Conservation (phyloP, 768 basidiomycete species). For the Pulveroboletus frians region DNA sequence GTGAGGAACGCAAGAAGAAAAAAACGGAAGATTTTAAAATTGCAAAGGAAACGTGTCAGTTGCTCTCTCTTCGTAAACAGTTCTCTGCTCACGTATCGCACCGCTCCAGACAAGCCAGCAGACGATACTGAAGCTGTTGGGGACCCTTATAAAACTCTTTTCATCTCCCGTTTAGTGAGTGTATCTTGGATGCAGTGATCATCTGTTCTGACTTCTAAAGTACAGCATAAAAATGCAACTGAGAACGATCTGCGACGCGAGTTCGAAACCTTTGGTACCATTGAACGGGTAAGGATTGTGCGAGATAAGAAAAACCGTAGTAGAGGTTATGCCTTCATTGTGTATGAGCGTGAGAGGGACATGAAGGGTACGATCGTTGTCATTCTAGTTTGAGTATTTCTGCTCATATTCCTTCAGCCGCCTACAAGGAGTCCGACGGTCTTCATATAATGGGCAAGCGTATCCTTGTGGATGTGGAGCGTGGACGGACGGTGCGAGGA, state of each 20-base stretch:
- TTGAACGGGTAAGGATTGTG: slow-evolving; percentile 92
- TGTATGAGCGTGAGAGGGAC: slow-evolving; percentile 96
- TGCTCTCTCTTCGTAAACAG: slow-evolving; percentile 13
- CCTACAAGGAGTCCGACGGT: slow-evolving; percentile 98
- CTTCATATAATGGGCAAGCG: slow-evolving; percentile 94
- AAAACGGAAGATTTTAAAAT: slow-evolving; percentile 69
- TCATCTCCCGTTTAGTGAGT: slow-evolving; percentile 85
- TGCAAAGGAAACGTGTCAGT: slow-evolving; percentile 81
- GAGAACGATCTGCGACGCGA: slow-evolving; percentile 91
- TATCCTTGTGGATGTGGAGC: slow-evolving; percentile 96
- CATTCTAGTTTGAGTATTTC: slow-evolving; percentile 9
- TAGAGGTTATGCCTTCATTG: slow-evolving; percentile 93
- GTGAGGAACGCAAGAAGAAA: slow-evolving; percentile 76
- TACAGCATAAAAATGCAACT: slow-evolving; percentile 84
- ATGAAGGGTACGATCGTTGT: slow-evolving; percentile 78
- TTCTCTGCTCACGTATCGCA: slow-evolving; percentile 4
- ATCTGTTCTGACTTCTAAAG: slow-evolving; percentile 13
- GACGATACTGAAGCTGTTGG: slow-evolving; percentile 89
- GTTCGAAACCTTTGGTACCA: slow-evolving; percentile 91
- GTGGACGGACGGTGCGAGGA: slow-evolving; percentile 94
- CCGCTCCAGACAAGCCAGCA: slow-evolving; percentile 76
- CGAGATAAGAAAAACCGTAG: slow-evolving; percentile 84
- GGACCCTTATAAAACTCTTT: slow-evolving; percentile 97
- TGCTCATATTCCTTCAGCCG: slow-evolving; percentile 45
- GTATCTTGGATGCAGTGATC: not conserved